Conservation (phyloP, 2,329 filamentous ascomycete genomes). For the Diaporthe sp. region DNA sequence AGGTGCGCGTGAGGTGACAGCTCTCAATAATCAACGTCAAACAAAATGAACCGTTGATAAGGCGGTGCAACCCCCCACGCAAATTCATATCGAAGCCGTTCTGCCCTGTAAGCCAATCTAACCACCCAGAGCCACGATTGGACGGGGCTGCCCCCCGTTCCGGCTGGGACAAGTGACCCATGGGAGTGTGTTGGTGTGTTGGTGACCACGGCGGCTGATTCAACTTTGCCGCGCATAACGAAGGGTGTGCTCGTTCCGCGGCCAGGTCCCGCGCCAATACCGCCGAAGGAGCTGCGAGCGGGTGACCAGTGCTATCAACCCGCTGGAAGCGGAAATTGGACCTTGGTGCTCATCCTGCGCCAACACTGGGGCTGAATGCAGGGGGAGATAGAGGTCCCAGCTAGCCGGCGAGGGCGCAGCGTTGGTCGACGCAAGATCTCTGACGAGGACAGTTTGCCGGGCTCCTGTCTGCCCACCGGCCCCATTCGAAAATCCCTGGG, state of each 20-base stretch:
- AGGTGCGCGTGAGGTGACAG: conserved; percentile 13
- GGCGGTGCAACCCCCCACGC: conserved; percentile 18
- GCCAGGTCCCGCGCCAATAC: conserved; percentile 7
- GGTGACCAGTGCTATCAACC: background rate
- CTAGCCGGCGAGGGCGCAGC: background rate
- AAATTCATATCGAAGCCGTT: conserved; percentile 11
- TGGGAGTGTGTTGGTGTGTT: conserved; percentile 12
- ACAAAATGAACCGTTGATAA: conserved; percentile 20
- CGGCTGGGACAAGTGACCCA: conserved; percentile 2
- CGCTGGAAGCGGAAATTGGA: background rate
- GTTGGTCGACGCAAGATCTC: conserved; percentile 9
- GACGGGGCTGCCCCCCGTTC: background rate
- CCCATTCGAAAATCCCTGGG: conserved; percentile 5
- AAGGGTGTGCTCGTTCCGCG: conserved; percentile 4
- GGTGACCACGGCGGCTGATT: conserved; percentile 22
- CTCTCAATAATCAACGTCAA: conserved; percentile 25
- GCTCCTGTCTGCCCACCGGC: background rate
- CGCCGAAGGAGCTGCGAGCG: background rate
- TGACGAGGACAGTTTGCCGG: background rate
- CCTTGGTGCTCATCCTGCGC: conserved; percentile 13
- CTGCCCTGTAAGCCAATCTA: conserved; percentile 6
- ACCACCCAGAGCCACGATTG: background rate
- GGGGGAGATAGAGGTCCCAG: background rate
- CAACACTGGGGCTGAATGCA: conserved; percentile 21
- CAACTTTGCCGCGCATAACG: conserved; percentile 6